Evolutionary conservation across 371 early-diverging fungal species (phyloP).

Genomic region (Syncephalastrum monosporum): DNA sequence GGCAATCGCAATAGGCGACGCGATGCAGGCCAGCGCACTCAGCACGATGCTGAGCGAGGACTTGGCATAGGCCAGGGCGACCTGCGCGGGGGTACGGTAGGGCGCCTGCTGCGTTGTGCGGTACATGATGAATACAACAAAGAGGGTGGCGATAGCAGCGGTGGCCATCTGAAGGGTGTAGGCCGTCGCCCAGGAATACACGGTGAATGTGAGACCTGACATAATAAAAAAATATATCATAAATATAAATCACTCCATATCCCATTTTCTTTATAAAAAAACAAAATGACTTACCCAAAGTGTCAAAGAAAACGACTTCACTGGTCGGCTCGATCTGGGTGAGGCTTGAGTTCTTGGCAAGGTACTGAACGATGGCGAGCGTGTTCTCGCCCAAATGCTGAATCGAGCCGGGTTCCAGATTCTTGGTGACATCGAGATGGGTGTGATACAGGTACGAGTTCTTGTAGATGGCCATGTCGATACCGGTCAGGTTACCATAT

Average conservation of each 20-base stretch:
- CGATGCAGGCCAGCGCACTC: conserved; percentile 44
- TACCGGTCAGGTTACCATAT: conserved; percentile 63
- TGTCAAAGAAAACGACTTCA: conserved; percentile 66
- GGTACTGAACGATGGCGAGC: conserved; percentile 53
- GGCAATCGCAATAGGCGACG: conserved; percentile 43
- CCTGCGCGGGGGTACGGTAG: conserved; percentile 30
- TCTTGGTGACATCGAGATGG: conserved; percentile 60
- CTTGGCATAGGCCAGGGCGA: conserved; percentile 30
- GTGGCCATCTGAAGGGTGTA: conserved; percentile 44
- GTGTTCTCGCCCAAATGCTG: conserved; percentile 77
- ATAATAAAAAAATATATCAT: neutral
- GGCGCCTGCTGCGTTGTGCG: conserved; percentile 35
- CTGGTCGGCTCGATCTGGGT: conserved; percentile 47
- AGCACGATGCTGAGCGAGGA: conserved; percentile 35
- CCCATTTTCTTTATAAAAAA: neutral
- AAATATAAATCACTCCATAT: neutral
- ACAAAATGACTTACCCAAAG: conserved; percentile 45
- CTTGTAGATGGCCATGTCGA: conserved; percentile 77
- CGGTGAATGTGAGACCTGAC: conserved; percentile 53
- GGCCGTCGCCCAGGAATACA: conserved; percentile 62
- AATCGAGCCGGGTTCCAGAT: conserved; percentile 62
- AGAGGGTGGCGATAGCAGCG: conserved; percentile 15
- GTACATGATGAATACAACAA: conserved; percentile 33
- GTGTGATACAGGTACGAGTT: conserved; percentile 76
- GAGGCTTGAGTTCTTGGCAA: conserved; percentile 54